Evolutionary conservation across 257 asterid species (phyloP), one percentile per base, ranked within the genome.

Genomic region (Nicotiana noctiflora): DNA sequence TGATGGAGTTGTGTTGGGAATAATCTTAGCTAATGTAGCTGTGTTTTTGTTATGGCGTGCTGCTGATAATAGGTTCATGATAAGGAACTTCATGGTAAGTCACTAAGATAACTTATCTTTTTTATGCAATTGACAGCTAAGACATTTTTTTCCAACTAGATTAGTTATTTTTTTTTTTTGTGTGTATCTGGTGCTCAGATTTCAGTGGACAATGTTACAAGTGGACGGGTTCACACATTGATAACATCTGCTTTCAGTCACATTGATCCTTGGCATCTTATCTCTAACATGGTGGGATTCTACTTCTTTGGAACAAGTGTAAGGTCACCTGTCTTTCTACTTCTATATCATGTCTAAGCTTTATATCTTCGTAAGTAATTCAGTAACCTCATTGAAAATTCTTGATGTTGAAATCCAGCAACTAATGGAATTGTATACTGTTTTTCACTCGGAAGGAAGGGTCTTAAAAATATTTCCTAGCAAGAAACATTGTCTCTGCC

Each of bases 241-340:
- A 78, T 95, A 82, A 93, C 99, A 53, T 84, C 85, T 29, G 99
- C 99, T 0, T 93, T 95, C 90, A 95, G 99, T 84, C 99, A 95
- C 75, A 65, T 9, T 1, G 96, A 91, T 29, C 10, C 62, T 44
- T 64, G 84, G 82, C 98, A 95, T 88, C 87, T 95, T 40, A 49
- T 88, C 37, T 74, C 89, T 21, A 95, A 95, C 83, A 93, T 95
- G 97, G 19, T 92, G 21, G 98, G 97, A 55, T 93, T 95, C 84
- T 93, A 90, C 89, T 91, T 92, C 83, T 93, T 93, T 63, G 99
- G 99, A 77, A 80, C 62, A 77, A 90, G 93, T 80, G 99, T 95
- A 91, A 93, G 97, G 81, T 86, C 81, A 59, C 67, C 13, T 82
- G 31, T 13, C 77, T 78, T 46, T 77, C 78, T 52, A 49, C 61